Conservation (phyloP, 495 filamentous ascomycete genomes). For the Terfezia boudieri region DNA sequence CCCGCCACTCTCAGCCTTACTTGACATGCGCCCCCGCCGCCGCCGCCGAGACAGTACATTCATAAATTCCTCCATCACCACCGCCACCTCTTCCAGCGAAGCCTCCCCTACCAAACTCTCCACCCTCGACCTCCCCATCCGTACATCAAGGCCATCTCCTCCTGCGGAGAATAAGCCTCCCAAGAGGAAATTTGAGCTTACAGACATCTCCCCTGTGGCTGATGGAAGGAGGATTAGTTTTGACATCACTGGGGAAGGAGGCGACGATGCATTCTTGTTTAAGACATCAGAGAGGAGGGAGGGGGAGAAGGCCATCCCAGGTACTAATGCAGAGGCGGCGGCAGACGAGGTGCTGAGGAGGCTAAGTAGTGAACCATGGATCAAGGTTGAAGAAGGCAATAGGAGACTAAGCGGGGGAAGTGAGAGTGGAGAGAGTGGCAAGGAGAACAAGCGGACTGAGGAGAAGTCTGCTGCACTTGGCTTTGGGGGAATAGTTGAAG, state of each 20-base stretch:
- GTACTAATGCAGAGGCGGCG: not conserved
- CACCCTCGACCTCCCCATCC: not conserved
- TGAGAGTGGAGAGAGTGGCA: not conserved
- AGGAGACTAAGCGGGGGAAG: not conserved
- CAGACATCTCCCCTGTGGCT: not conserved
- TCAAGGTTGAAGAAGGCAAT: not conserved
- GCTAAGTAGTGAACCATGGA: not conserved
- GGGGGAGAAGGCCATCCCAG: not conserved
- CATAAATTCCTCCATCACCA: slow-evolving; percentile 1
- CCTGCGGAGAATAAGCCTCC: not conserved
- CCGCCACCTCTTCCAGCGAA: slow-evolving; percentile 1
- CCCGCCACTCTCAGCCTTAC: not conserved
- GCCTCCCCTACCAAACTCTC: slow-evolving; percentile 1
- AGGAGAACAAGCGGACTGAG: not conserved
- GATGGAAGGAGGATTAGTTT: not conserved
- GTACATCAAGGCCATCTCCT: not conserved
- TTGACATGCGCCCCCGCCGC: slow-evolving; percentile 13
- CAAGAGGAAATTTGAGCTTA: not conserved
- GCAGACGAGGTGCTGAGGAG: not conserved
- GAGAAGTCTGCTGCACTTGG: too few species aligned
- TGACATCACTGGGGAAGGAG: not conserved
- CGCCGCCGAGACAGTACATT: slow-evolving; percentile 8
- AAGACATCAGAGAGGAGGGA: not conserved
- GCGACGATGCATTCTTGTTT: not conserved
- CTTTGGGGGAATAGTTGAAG: too few species aligned